phyloP scores from a whole-genome alignment of 495 filamentous ascomycete species.

The Pseudevernia furfuracea region DNA sequence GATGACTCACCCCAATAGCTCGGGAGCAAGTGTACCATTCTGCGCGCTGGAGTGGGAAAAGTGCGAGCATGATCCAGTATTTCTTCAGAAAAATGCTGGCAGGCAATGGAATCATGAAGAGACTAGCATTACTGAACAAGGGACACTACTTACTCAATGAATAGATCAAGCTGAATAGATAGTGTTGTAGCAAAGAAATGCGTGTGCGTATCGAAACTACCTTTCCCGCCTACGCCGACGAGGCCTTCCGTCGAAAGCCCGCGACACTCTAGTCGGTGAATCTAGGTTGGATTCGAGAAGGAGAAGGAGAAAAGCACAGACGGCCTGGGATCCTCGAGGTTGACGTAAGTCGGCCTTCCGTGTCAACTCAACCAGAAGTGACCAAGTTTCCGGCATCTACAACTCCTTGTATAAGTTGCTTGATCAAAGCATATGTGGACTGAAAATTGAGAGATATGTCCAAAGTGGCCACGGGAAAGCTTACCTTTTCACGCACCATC shows the following conservation, averaged over 20 bases:
- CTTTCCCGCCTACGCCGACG: not conserved
- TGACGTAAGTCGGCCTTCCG: not conserved
- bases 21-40: no score
- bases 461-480: not conserved
- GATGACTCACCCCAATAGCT: no score
- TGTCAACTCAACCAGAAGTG: constrained; percentile 6
- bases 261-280: not conserved
- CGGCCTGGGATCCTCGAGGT: not conserved
- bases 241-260: constrained; percentile 1
- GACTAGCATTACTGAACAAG: no score
- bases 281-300: not conserved
- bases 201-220: not conserved
- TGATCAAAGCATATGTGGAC: not conserved
- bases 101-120: no score
- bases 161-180: not conserved
- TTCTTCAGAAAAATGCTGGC: no score
- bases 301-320: constrained; percentile 8
- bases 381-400: constrained; percentile 6
- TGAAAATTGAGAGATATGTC: not conserved
- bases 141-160: no score
- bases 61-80: no score
- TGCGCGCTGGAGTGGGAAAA: no score
- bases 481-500: constrained; percentile 1
- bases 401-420: not conserved
- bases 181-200: not conserved